Base-by-base conservation (phyloP, 441 rosid species). In the Macaranga tanarius region DNA sequence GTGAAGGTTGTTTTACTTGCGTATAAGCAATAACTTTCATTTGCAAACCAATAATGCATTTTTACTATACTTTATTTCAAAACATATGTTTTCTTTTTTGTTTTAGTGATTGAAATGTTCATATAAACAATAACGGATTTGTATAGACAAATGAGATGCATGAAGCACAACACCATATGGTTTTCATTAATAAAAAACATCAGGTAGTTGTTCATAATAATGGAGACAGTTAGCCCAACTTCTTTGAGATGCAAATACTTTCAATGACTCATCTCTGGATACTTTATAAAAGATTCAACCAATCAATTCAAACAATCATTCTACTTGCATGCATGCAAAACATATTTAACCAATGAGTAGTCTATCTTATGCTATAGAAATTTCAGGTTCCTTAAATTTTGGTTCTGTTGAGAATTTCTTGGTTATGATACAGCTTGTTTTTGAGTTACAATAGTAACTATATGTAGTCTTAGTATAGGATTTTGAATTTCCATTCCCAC, bases 1-100 rank as follows among this genome's bases (percentile, higher is more conserved):
- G 98, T 92, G 67, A 95, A 92, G 99, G 99, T 92, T 82, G 73
- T 57, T 79, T 62, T 42, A 12, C 28, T 71, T 59, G 67, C 52
- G 40, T 31, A 26, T 26, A 26, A 69, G 25, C 40, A 19, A 25
- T 11, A 9, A 51, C 62, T 73, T 63, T 48, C 23, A 22, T 17
- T 76, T 65, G 65, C 59, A 47, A 60, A 61, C 7, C n/a, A n/a
- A 47, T 51, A 57, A 34, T 67, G 47, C 50, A 26, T 16, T 42
- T 54, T 52, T 17, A 42, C 25, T 59, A 15, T 44, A 22, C 54
- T 13, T 62, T 65, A 44, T 44, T n/a, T 61, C 50, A 9, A 34
- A 50, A 31, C 2, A 28, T 48, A 17, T 47, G 9, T 7, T 48
- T 16, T 20, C 60, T 67, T 40, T 61, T 70, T 34, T 52, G 22